Evolutionary conservation across 176 grass and related monocot species (phyloP).

Genomic region (Avena insularis): DNA sequence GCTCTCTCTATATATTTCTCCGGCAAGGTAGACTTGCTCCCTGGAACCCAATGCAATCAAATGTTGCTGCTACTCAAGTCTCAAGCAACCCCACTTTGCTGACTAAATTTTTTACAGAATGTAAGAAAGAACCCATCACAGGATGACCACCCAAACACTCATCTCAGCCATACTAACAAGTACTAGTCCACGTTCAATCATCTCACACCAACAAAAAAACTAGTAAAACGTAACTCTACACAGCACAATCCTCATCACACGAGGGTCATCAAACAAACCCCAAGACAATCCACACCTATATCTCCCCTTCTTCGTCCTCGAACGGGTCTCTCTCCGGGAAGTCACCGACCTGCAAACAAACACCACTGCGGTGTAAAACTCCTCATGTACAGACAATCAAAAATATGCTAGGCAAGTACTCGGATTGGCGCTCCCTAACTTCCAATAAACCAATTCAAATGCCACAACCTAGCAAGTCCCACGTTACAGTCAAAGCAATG

Average conservation of each 20-base stretch:
- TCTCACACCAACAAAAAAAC: constrained; percentile 6
- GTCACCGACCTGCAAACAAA: constrained; percentile 65
- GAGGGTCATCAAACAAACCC: not conserved
- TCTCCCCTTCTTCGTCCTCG: constrained; percentile 91
- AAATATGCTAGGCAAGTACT: not conserved
- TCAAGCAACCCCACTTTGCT: not conserved
- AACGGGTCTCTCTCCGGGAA: constrained; percentile 93
- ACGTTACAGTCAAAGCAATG: not conserved
- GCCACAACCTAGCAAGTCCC: not conserved
- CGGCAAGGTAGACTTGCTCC: not conserved
- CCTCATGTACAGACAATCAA: not conserved
- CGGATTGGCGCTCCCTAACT: not conserved
- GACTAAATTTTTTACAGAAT: not conserved
- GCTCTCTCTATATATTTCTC: not conserved
- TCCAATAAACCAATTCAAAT: not conserved
- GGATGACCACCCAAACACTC: not conserved
- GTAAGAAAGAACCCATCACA: not conserved
- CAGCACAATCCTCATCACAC: not conserved
- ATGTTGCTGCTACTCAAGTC: not conserved
- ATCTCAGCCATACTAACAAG: not conserved
- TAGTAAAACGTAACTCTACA: not conserved
- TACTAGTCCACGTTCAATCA: not conserved
- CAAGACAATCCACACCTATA: constrained; percentile 44
- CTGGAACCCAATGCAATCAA: not conserved
- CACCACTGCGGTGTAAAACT: not conserved